Percentiles rank a stretch among this genome's conserved stretches.
These are phyloP conservation scores for Mallotus japonicus DNA, from an alignment of 441 rosid species.

Conservation along the genomic window DNA sequence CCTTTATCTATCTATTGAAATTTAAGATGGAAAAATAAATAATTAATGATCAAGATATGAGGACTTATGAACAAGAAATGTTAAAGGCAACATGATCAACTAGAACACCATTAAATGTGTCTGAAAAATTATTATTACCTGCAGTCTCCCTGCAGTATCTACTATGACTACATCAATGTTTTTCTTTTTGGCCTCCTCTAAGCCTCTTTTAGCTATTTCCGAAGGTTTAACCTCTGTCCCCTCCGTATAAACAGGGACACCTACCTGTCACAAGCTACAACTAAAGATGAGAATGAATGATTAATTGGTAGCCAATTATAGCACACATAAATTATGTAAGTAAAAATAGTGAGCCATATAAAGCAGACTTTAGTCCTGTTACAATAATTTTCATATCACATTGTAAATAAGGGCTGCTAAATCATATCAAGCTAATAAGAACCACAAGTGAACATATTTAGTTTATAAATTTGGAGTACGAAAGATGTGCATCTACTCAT, in stretches of 20 bases:
- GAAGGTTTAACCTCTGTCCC: constrained; percentile 89
- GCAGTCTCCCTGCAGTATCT: constrained; percentile 99
- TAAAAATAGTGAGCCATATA: background rate
- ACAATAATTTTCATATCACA: background rate
- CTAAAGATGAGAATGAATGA: constrained; percentile 28
- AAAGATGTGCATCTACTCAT: background rate
- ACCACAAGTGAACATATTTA: background rate
- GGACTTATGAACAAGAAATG: background rate
- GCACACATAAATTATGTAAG: background rate
- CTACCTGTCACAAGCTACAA: constrained; percentile 64
- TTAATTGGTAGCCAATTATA: background rate
- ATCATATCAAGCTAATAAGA: constrained; percentile 15
- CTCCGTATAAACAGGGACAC: constrained; percentile 81
- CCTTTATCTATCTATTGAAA: constrained; percentile 78
- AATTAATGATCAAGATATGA: constrained; percentile 13
- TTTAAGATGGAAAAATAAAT: constrained; percentile 19
- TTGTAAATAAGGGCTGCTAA: background rate
- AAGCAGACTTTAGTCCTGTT: background rate
- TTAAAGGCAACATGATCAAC: constrained; percentile 10
- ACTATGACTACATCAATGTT: constrained; percentile 81
- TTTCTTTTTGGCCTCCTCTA: constrained; percentile 79
- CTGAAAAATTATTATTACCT: constrained; percentile 45
- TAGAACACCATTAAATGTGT: constrained; percentile 11
- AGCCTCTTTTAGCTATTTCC: constrained; percentile 87
- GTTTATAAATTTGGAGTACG: background rate